Evolutionary conservation across 192 early-diverging fungal genomes (phyloP), one percentile per base, ranked within the genome.

Genomic region (Gamsiella multidivaricata): DNA sequence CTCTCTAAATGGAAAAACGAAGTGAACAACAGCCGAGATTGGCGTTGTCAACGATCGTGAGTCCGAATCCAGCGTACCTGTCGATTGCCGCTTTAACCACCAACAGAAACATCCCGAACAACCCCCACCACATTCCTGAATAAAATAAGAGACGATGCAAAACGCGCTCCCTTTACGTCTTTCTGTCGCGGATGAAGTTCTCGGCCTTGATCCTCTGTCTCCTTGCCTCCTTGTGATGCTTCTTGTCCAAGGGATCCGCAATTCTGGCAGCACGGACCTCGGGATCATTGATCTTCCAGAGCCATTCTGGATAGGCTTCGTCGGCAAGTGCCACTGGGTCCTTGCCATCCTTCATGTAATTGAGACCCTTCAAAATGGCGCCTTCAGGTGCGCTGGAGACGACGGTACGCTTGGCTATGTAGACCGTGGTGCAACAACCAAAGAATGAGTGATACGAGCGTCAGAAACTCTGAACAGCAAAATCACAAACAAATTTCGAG

Each of bases 281-380:
- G 23, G 83, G 74, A 43, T 95, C 90, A 32, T 92, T 80, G 41
- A 96, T 79, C 10, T 89, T 87, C 95, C 95, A 98, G n/a, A 98
- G 88, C 97, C 97, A 97, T 0, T 86, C 88, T 6, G 95, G 97
- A 61, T 98, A 98, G 65, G 91, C 92, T 0, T 87, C 82, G 66
- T 98, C 97, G 17, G 88, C 88, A 32, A 91, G 83, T 3, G 96
- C 93, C 20, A 96, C 82, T 7, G 95, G 95, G 57, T 98, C 95
- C 54, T 88, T 86, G 42, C 89, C 91, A 54, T 92, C 90, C 79
- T 92, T 93, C 61, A 93, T 82, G 59, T 92, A 93, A 69, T 95
- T 95, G 41, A 98, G 74, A 0, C 94, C 94, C 81, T 94, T 95
- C 60, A 98, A 69, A 8, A 93, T 87, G 0, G 93, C 90, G 45